phyloP scores from a whole-genome alignment of 2,329 filamentous ascomycete genomes.

The Metarhizium rileyi region DNA sequence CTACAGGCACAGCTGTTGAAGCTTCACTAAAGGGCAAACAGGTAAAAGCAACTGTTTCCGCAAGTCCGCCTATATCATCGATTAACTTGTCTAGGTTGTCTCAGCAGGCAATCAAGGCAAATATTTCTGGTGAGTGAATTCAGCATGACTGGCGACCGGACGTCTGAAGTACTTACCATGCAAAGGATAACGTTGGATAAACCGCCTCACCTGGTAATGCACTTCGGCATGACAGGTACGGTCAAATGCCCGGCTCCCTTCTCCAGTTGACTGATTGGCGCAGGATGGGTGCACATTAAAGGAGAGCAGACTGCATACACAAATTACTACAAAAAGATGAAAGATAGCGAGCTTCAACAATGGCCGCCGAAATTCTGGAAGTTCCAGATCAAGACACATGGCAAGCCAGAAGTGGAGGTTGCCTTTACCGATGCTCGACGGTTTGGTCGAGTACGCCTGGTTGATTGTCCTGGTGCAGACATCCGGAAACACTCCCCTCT shows the following conservation, averaged over 20 bases:
- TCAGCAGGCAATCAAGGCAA: slow-evolving; percentile 81
- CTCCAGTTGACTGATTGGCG: slow-evolving; percentile 4
- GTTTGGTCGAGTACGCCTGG: slow-evolving; percentile 68
- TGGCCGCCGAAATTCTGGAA: slow-evolving; percentile 94
- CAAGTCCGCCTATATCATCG: neutral
- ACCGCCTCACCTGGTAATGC: slow-evolving; percentile 80
- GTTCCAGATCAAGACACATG: slow-evolving; percentile 61
- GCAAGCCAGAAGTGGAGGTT: slow-evolving; percentile 43
- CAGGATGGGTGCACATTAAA: slow-evolving; percentile 79
- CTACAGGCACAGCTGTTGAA: slow-evolving; percentile 64
- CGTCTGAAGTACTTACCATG: neutral
- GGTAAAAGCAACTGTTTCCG: slow-evolving; percentile 16
- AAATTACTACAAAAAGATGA: slow-evolving; percentile 69
- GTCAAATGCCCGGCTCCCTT: neutral
- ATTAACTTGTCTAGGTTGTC: slow-evolving; percentile 30
- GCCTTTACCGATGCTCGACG: slow-evolving; percentile 81
- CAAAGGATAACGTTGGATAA: slow-evolving; percentile 49
- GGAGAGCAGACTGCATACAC: slow-evolving; percentile 69
- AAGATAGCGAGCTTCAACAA: slow-evolving; percentile 42
- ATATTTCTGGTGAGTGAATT: slow-evolving; percentile 67
- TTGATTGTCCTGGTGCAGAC: slow-evolving; percentile 67
- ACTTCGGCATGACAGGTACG: slow-evolving; percentile 64
- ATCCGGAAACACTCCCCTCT: slow-evolving; percentile 72
- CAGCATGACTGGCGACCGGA: neutral
- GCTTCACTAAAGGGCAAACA: slow-evolving; percentile 66